Evolutionary conservation across 2,329 filamentous ascomycete genomes (phyloP), one percentile per base, ranked within the genome.

Genomic region (Cladosporium sp.): DNA sequence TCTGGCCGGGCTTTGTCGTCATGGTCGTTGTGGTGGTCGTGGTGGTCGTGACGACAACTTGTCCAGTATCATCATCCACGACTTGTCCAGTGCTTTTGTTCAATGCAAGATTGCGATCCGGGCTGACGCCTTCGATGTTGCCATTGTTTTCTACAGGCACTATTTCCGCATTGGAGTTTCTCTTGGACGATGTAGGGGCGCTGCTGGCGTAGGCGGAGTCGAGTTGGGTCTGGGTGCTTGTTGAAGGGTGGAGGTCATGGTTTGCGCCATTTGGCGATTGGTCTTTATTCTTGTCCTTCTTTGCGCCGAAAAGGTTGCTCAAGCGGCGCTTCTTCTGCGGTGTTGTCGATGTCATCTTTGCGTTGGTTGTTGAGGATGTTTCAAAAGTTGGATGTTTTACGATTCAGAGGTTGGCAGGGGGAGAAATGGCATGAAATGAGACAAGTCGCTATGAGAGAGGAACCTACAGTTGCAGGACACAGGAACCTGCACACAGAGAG

Each of bases 1-100:
- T 56, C 41, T 57, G 58, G 11, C 56, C 53, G 41, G 27, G 39
- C 15, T 48, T 55, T 6, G 58, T 62, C 1, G 59, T 60, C 8
- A 59, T 64, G 9, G 61, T 64, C 12, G 62, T 65, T 6, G 62
- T 65, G 3, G 62, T 65, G 8, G 61, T 65, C 3, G 62, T 64
- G 2, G 62, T 64, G 2, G 59, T 57, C 3, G 59, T 62, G 6
- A 57, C 57, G 13, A 65, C 59, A 3, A 62, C 53, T 48, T 64
- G 58, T 4, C 61, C 62, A 1, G 60, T 63, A 22, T 61, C 58
- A 16, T 63, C 56, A 22, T 65, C 62, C n/a, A 59, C 35, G 7
- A 64, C 59, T 30, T 63, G 57, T 29, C 62, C 62, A 8, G 60
- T 64, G 7, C 49, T 43, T 43, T 55, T 55, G 43, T 65, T 62